phyloP scores from a whole-genome alignment of 495 filamentous ascomycete genomes.

The Aspergillus heteromorphus region DNA sequence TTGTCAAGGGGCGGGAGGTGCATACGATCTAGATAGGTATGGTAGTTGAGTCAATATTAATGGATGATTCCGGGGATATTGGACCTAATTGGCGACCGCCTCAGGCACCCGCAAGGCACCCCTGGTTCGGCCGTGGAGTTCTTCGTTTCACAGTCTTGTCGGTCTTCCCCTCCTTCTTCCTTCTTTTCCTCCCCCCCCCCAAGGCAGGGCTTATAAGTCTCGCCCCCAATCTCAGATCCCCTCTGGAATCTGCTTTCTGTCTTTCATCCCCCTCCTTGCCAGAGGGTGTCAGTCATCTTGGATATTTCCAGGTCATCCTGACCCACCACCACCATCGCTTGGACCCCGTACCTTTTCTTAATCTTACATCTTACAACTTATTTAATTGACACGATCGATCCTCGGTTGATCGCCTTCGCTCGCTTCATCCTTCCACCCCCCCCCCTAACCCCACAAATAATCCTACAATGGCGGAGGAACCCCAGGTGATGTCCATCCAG shows the following conservation, averaged over 20 bases:
- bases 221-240: not conserved
- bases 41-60: not conserved
- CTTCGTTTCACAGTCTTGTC: not conserved
- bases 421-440: not conserved
- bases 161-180: not conserved
- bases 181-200: not conserved
- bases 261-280: not conserved
- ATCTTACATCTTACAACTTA: too few relatives aligned
- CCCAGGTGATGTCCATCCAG: conserved; percentile 48
- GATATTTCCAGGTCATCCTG: not conserved
- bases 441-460: not conserved
- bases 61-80: not conserved
- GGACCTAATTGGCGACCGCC: not conserved
- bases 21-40: conserved; percentile 15
- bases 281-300: not conserved
- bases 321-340: not conserved
- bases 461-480: conserved; percentile 29
- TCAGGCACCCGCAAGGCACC: not conserved
- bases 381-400: not conserved
- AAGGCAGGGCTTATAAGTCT: not conserved
- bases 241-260: not conserved
- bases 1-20: conserved; percentile 49
- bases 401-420: conserved; percentile 1
- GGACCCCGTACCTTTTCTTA: not conserved
- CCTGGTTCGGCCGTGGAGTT: not conserved